Evolutionary conservation across 139 green algal genomes (phyloP), one percentile per base, ranked within the genome.

Genomic region (Chlorella sorokiniana): DNA sequence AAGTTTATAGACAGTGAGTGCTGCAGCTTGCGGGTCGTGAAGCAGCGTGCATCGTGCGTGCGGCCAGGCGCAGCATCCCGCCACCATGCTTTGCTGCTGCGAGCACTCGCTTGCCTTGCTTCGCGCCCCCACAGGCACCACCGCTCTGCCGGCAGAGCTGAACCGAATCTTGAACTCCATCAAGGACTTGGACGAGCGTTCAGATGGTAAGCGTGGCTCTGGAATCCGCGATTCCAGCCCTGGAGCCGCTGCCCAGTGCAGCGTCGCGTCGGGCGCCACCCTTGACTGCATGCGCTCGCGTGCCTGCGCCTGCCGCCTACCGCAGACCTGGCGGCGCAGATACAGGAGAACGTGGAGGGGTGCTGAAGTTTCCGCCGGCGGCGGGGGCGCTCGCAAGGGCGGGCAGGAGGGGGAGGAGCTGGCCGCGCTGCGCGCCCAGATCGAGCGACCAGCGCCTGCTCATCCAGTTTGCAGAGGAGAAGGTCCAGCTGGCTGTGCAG

Each of bases 391-490:
- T 1, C 67, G 67, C 67, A 73, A 73, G 67, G 67, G 18, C 27
- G 37, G 42, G 11, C 6, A 31, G 48, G 33, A 48, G 29, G 27
- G 44, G 35, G 31, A 77, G 52, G 81, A 92, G 82, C 71, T 91
- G 54, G 73, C 61, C 33, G 82, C 85, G 37, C n/a, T 90, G 69
- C 68, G 78, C 23, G 65, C 51, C 37, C 76, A 42, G 37, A 91
- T 93, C 18, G 88, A 82, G 48, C 27, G 88, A 92, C 35, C 93
- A 96, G 84, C 78, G 77, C 1, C 84, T 92, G 78, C 84, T 96
- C 52, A 78, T 92, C 40, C 93, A 96, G 84, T 95, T 92, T 74
- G 85, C 86, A 7, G 93, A 96, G 67, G 94, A 97, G 84, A 96
- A 96, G 77, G 85, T 91, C 63, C 78, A 84, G 51, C 82, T 93